Conservation (phyloP, 768 basidiomycete species). For the Xerocomellus dryophilus region DNA sequence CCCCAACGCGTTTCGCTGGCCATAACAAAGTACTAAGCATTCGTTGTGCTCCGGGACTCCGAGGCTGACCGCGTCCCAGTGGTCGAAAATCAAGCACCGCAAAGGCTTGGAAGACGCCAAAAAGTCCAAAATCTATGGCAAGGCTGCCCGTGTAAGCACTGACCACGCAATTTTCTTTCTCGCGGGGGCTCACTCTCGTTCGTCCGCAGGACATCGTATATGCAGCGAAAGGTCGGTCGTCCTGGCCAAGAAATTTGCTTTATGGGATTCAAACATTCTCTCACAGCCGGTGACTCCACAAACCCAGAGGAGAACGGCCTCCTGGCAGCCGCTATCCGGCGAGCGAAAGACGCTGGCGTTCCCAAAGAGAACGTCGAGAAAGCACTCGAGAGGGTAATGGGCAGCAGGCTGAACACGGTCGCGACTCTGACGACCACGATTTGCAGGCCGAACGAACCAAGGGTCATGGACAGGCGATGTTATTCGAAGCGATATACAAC, state of each 20-base stretch:
- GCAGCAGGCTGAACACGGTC: neutral
- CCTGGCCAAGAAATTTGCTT: neutral
- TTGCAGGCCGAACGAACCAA: constrained; percentile 48
- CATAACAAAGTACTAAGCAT: constrained; percentile 38
- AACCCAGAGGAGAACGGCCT: constrained; percentile 54
- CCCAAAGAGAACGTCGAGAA: constrained; percentile 70
- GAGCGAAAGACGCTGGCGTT: constrained; percentile 54
- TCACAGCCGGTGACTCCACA: constrained; percentile 51
- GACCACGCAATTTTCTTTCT: neutral
- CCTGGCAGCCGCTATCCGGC: constrained; percentile 52
- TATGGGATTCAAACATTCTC: neutral
- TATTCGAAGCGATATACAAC: constrained; percentile 60
- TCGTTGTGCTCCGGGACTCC: neutral
- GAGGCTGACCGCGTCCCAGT: constrained; percentile 38
- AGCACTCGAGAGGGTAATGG: constrained; percentile 51
- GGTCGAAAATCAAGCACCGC: constrained; percentile 74
- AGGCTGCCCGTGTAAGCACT: constrained; percentile 49
- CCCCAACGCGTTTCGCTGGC: constrained; percentile 31
- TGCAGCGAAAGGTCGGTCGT: constrained; percentile 54
- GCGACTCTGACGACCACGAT: neutral
- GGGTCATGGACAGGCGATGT: constrained; percentile 45
- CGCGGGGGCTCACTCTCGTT: neutral
- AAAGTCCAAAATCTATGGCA: constrained; percentile 56
- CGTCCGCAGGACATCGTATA: constrained; percentile 52
- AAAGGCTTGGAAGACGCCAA: constrained; percentile 64